Conservation (phyloP, 2,329 filamentous ascomycete species). For the Xylariaceae sp. region DNA sequence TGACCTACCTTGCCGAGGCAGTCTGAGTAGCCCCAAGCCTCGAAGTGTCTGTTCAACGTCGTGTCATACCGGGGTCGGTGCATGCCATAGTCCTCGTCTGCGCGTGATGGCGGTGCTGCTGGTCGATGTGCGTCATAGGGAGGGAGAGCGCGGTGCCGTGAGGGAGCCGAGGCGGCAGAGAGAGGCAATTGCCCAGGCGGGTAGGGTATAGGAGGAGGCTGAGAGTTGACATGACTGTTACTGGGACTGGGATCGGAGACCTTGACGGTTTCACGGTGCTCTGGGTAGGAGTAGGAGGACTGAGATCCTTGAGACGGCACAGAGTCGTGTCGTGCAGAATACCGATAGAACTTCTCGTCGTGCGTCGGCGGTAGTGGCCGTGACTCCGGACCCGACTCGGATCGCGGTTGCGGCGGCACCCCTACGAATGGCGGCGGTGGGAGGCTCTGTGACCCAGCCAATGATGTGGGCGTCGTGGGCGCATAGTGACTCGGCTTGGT, state of each 20-base stretch:
- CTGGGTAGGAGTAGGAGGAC: slow-evolving; percentile 27
- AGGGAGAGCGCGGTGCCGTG: slow-evolving; percentile 45
- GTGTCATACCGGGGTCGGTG: slow-evolving; percentile 41
- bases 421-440: slow-evolving; percentile 28
- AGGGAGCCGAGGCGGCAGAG: slow-evolving; percentile 37
- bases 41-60: slow-evolving; percentile 44
- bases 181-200: slow-evolving; percentile 42
- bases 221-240: slow-evolving; percentile 26
- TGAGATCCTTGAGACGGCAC: slow-evolving; percentile 25
- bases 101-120: slow-evolving; percentile 37
- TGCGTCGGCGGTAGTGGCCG: slow-evolving; percentile 27
- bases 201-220: slow-evolving; percentile 36
- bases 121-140: slow-evolving; percentile 44
- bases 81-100: slow-evolving; percentile 42
- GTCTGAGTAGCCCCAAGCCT: slow-evolving; percentile 51
- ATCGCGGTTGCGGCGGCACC: slow-evolving; percentile 23
- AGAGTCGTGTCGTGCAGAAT: slow-evolving; percentile 26
- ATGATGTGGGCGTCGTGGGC: slow-evolving; percentile 28
- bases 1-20: slow-evolving; percentile 43
- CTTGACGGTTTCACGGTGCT: slow-evolving; percentile 28
- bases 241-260: slow-evolving; percentile 23
- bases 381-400: slow-evolving; percentile 27
- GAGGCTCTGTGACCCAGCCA: slow-evolving; percentile 25
- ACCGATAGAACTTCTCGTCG: slow-evolving; percentile 31
- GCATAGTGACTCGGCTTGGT: slow-evolving; percentile 29